Base-by-base conservation (phyloP, 139 green algal species). In the Asterochloris erici region DNA sequence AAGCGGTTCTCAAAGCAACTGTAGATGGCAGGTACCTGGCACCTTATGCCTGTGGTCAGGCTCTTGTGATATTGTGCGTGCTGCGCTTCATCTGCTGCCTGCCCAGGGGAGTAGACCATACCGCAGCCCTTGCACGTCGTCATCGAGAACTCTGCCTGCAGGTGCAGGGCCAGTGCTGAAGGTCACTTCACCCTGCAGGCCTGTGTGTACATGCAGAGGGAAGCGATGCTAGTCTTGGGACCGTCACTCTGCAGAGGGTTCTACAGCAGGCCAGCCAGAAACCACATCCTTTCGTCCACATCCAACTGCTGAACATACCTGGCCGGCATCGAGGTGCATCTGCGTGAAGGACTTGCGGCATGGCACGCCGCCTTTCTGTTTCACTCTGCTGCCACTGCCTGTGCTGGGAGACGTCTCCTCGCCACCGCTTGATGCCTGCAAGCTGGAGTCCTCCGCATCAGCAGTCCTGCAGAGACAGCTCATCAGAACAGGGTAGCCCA, bases 311-410 rank as follows among this genome's bases (percentile, higher is more conserved):
- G n/a, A 13, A 16, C 66, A 26, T 0, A 85, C 82, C 87, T 92
- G 88, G 21, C 88, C 88, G 10, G 86, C 66, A 68, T 92, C 88
- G 27, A 92, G 70, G 78, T 87, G 79, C 27, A 88, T 54, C 81
- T 91, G 87, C 0, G 79, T 87, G 23, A 89, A 78, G 0, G 81
- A 74, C 28, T 61, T 79, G 80, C 47, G 74, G 62, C 15, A 47
- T 77, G 71, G 28, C 12, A 24, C 62, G 27, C 38, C 74, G 70
- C 26, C 47, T 27, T 29, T 24, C 6, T 69, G 60, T 14, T 14
- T 79, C 66, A 24, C 11, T 47, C 19, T 69, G 54, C 11, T 54
- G 60, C 60, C 29, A 28, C 76, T 80, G 60, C n/a, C 24, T 60
- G 60, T n/a, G 23, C 12, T 69, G 61, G 76, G 60, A 60, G 70